Evolutionary conservation across 2,329 filamentous ascomycete species (phyloP).

Genomic region (Pseudogymnoascus sp.): DNA sequence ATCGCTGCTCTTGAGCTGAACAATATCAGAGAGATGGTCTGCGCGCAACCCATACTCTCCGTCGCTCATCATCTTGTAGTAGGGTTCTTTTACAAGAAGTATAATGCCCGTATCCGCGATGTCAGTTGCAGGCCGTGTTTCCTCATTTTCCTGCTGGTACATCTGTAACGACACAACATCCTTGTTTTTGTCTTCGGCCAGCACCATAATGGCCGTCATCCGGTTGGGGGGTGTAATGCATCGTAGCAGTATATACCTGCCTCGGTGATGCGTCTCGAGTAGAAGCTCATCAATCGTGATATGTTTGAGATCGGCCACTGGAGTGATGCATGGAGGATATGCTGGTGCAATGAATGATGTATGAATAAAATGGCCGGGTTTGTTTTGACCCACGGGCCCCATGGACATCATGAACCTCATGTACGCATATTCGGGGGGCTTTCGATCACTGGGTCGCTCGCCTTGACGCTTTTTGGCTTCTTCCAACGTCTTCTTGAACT

Average conservation of each 20-base stretch:
- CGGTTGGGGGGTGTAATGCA: conserved; percentile 16
- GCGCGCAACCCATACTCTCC: conserved; percentile 42
- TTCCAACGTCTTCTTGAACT: not conserved
- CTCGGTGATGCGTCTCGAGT: conserved; percentile 39
- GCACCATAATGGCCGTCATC: conserved; percentile 29
- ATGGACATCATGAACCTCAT: not conserved
- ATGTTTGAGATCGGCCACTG: conserved; percentile 20
- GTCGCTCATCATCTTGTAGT: conserved; percentile 38
- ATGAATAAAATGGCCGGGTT: not conserved
- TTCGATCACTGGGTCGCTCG: not conserved
- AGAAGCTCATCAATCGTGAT: conserved; percentile 26
- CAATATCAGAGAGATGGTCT: conserved; percentile 47
- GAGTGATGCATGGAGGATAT: conserved; percentile 17
- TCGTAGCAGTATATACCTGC: conserved; percentile 29
- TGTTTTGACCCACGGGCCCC: not conserved
- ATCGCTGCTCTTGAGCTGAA: conserved; percentile 34
- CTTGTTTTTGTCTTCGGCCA: conserved; percentile 19
- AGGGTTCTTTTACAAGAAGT: conserved; percentile 50
- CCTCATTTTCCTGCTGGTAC: conserved; percentile 35
- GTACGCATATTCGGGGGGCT: not conserved
- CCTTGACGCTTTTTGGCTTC: conserved; percentile 2
- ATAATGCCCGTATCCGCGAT: conserved; percentile 25
- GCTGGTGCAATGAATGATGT: conserved; percentile 12
- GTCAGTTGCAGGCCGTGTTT: conserved; percentile 33
- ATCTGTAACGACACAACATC: conserved; percentile 35